These are phyloP conservation scores for Blastocrithidia nonstop DNA, from an alignment of 208 protist species.

Conservation along the genomic window DNA sequence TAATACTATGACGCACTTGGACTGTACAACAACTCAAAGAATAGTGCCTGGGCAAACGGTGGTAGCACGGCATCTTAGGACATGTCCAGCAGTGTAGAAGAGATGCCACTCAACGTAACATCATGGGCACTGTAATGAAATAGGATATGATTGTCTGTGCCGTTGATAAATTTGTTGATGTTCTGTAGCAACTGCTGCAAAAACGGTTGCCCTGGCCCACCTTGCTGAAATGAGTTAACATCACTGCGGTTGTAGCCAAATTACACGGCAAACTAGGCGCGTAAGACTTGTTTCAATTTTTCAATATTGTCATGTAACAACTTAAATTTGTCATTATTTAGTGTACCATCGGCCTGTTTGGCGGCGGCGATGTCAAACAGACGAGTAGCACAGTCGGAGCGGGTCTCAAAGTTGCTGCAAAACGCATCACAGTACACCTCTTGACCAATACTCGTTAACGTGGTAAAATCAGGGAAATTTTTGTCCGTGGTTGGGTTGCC, in stretches of 20 bases:
- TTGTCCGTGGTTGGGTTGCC: constrained; percentile 5
- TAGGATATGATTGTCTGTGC: constrained; percentile 20
- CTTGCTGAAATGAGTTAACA: constrained; percentile 6
- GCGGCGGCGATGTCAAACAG: constrained; percentile 9
- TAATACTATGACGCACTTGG: constrained; percentile 10
- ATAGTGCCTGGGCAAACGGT: constrained; percentile 32
- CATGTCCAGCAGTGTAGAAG: constrained; percentile 30
- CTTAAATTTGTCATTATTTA: constrained; percentile 7
- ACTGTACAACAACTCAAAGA: constrained; percentile 42
- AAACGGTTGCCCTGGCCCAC: constrained; percentile 6
- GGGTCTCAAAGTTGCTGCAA: constrained; percentile 4
- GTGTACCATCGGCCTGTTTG: constrained; percentile 1
- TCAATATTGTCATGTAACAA: constrained; percentile 3
- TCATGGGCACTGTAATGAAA: constrained; percentile 53
- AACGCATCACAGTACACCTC: constrained; percentile 8
- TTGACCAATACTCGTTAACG: constrained; percentile 5
- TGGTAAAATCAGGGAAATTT: constrained; percentile 6
- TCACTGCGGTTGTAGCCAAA: constrained; percentile 9
- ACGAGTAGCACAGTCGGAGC: constrained; percentile 5
- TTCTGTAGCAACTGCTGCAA: constrained; percentile 24
- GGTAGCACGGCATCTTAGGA: constrained; percentile 23
- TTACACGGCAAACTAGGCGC: not conserved
- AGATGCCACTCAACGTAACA: constrained; percentile 18
- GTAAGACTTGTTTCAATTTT: not conserved
- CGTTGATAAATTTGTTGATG: constrained; percentile 12